phyloP scores from a whole-genome alignment of 2,329 filamentous ascomycete genomes.

The Claviceps pazoutovae region DNA sequence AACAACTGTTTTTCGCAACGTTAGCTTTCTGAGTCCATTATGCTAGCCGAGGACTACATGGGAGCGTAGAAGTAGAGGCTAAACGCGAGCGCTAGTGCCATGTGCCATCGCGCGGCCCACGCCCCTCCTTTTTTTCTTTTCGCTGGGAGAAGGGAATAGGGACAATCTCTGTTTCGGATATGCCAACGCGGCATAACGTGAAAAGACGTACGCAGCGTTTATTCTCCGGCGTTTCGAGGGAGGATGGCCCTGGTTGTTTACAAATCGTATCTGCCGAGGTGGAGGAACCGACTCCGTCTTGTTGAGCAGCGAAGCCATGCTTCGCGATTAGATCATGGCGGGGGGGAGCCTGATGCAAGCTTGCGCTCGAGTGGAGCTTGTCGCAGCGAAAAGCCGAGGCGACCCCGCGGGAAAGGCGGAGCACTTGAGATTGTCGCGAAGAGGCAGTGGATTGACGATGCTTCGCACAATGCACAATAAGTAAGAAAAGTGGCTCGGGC shows the following conservation, averaged over 20 bases:
- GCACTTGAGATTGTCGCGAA: background rate
- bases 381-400: background rate
- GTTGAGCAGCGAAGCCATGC: constrained; percentile 34
- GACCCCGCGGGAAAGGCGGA: background rate
- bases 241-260: constrained; percentile 69
- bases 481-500: background rate
- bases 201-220: constrained; percentile 54
- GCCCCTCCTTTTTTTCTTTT: too few species aligned
- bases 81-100: background rate
- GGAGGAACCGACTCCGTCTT: constrained; percentile 24
- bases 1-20: constrained; percentile 32
- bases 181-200: background rate
- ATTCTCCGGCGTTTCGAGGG: constrained; percentile 67
- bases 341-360: constrained; percentile 6
- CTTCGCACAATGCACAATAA: background rate
- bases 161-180: background rate
- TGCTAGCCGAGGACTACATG: background rate
- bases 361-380: background rate
- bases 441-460: background rate
- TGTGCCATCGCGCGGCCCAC: too few species aligned
- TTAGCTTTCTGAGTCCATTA: background rate
- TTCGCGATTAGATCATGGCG: constrained; percentile 21
- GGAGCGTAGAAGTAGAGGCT: background rate
- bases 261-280: constrained; percentile 56
- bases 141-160: background rate